These are phyloP conservation scores for Clavispora asparagi DNA, from an alignment of 805 yeast genomes.

Conservation along the genomic window DNA sequence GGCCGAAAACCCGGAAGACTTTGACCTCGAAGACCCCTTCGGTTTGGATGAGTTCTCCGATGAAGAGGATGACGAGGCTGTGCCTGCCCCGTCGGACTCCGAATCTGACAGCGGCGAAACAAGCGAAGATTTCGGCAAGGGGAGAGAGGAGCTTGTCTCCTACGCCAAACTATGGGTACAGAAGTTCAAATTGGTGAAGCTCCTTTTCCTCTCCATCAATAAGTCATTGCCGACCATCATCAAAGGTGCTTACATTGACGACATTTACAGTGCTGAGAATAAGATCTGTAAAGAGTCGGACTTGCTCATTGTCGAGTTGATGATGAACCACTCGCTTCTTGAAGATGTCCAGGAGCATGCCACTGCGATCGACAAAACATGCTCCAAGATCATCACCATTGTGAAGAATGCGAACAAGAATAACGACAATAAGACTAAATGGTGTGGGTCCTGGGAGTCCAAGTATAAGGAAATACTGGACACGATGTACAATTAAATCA, in stretches of 20 bases:
- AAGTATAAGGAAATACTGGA: slow-evolving; percentile 32
- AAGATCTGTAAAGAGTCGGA: slow-evolving; percentile 47
- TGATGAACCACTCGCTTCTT: slow-evolving; percentile 42
- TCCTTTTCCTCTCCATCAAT: slow-evolving; percentile 52
- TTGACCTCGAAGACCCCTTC: slow-evolving; percentile 49
- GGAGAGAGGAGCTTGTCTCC: slow-evolving; percentile 24
- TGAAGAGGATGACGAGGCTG: slow-evolving; percentile 21
- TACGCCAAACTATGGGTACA: slow-evolving; percentile 46
- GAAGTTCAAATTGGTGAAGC: slow-evolving; percentile 51
- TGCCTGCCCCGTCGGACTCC: slow-evolving; percentile 14
- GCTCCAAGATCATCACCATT: slow-evolving; percentile 26
- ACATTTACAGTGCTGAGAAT: slow-evolving; percentile 39
- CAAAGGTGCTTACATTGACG: slow-evolving; percentile 43
- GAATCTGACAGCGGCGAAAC: slow-evolving; percentile 6
- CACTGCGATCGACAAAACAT: slow-evolving; percentile 19
- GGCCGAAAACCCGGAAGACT: slow-evolving; percentile 53
- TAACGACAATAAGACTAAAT: slow-evolving; percentile 50
- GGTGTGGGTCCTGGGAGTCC: slow-evolving; percentile 51
- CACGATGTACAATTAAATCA: slow-evolving; percentile 7
- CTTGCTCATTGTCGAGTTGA: slow-evolving; percentile 52
- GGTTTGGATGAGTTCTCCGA: slow-evolving; percentile 31
- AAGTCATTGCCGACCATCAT: slow-evolving; percentile 50
- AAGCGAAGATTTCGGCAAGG: slow-evolving; percentile 3
- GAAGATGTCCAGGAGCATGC: slow-evolving; percentile 27
- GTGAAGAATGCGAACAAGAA: slow-evolving; percentile 44